Conservation (phyloP, 441 rosid species). For the Melastoma candidum region DNA sequence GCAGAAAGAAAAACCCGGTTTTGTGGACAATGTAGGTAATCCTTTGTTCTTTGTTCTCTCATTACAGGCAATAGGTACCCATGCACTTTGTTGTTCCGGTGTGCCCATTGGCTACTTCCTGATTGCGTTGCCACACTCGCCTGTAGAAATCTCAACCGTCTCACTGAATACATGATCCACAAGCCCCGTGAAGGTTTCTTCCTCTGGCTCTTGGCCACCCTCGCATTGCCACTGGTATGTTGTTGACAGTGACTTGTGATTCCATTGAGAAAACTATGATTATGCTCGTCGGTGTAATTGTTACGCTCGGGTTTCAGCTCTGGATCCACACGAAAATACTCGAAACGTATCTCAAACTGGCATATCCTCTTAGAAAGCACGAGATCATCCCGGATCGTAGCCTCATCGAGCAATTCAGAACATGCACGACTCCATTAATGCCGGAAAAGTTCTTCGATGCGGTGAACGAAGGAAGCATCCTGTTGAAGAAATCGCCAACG, state of each 20-base stretch:
- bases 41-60: not conserved
- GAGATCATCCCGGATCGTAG: constrained; percentile 16
- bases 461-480: constrained; percentile 29
- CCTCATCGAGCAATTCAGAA: constrained; percentile 22
- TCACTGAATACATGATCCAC: constrained; percentile 24
- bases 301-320: constrained; percentile 14
- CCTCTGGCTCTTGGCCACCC: constrained; percentile 19
- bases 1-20: not conserved
- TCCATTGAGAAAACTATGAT: not conserved
- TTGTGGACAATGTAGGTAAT: no score
- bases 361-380: constrained; percentile 23
- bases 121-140: constrained; percentile 8
- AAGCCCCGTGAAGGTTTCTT: constrained; percentile 36
- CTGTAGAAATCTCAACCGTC: constrained; percentile 23
- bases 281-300: not conserved
- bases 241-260: not conserved
- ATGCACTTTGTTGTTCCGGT: constrained; percentile 23
- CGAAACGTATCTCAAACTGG: constrained; percentile 21
- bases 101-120: constrained; percentile 29
- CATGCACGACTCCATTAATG: constrained; percentile 19
- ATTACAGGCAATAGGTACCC: constrained; percentile 23
- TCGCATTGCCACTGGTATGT: constrained; percentile 30
- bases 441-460: constrained; percentile 25
- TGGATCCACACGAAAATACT: constrained; percentile 13
- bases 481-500: constrained; percentile 16